Evolutionary conservation across 331 rosid species (phyloP).

Genomic region (Malus hybrid): DNA sequence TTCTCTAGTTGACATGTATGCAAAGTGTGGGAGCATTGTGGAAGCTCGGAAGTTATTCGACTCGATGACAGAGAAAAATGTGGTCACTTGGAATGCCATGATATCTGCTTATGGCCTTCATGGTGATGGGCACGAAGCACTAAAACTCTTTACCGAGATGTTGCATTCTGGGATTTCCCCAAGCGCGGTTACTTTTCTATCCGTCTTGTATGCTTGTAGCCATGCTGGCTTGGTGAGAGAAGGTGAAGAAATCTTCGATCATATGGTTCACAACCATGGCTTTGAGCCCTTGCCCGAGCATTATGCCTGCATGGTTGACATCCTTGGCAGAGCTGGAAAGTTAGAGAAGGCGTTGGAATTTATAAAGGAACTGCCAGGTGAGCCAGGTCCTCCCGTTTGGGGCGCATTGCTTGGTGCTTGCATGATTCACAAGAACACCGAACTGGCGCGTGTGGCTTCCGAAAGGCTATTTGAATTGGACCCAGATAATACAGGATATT

Average conservation of each 20-base stretch:
- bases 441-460: constrained; percentile 68
- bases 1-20: constrained; percentile 88
- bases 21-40: constrained; percentile 77
- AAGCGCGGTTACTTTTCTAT: constrained; percentile 75
- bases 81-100: constrained; percentile 93
- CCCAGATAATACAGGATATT: constrained; percentile 67
- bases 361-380: constrained; percentile 65
- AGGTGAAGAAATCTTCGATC: constrained; percentile 65
- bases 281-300: constrained; percentile 74
- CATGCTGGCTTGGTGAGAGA: constrained; percentile 87
- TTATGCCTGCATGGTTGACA: constrained; percentile 96
- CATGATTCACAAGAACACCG: constrained; percentile 71
- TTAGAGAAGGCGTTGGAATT: constrained; percentile 71
- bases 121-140: constrained; percentile 76
- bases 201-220: constrained; percentile 86
- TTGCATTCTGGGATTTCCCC: constrained; percentile 48
- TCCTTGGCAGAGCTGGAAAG: constrained; percentile 84
- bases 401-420: constrained; percentile 95
- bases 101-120: constrained; percentile 95
- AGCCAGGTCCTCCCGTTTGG: constrained; percentile 86
- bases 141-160: constrained; percentile 69
- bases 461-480: constrained; percentile 73
- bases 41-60: constrained; percentile 75
- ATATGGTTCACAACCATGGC: constrained; percentile 60
- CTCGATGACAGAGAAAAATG: constrained; percentile 60